A percentile compares a stretch with the other conserved stretches of the same genome.
phyloP scores from a whole-genome alignment of 1,284 basidiomycete species.

The Ustilago crameri region DNA sequence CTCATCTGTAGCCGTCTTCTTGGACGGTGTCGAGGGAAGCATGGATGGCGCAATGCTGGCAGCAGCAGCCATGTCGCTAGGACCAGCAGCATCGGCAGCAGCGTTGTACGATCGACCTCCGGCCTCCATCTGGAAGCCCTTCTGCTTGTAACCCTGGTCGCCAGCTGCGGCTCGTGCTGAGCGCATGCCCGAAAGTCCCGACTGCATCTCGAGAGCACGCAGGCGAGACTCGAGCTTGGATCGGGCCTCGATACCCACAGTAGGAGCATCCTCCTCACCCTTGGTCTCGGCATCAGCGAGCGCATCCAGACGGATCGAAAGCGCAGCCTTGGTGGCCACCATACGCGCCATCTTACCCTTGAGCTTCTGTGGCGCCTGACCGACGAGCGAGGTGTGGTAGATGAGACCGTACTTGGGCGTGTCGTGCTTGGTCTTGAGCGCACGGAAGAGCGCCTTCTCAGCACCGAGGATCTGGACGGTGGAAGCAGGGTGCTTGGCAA shows the following conservation, averaged over 20 bases:
- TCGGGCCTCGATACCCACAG: constrained; percentile 91
- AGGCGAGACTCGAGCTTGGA: constrained; percentile 94
- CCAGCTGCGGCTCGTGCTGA: constrained; percentile 44
- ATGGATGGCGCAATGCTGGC: constrained; percentile 57
- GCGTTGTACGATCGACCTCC: constrained; percentile 63
- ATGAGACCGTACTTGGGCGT: constrained; percentile 98
- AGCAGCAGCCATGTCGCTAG: constrained; percentile 42
- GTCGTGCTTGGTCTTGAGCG: constrained; percentile 98
- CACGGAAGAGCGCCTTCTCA: constrained; percentile 97
- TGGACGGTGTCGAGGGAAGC: constrained; percentile 71
- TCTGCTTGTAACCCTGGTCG: constrained; percentile 64
- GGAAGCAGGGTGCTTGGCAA: constrained; percentile 96
- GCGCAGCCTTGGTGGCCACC: constrained; percentile 91
- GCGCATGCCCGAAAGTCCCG: constrained; percentile 49
- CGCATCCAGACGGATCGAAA: constrained; percentile 96
- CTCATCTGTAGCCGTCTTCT: constrained; percentile 59
- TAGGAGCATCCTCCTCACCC: constrained; percentile 79
- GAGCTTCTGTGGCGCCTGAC: constrained; percentile 95
- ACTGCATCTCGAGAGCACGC: constrained; percentile 78
- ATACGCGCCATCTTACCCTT: constrained; percentile 99
- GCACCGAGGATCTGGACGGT: constrained; percentile 98
- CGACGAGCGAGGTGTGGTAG: constrained; percentile 88
- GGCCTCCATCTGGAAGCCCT: constrained; percentile 60
- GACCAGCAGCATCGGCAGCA: constrained; percentile 59
- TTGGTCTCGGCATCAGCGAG: constrained; percentile 92